A percentile compares a stretch with the other conserved stretches of the same genome.
These are phyloP conservation scores for Pythium brachiatum DNA, from an alignment of 352 stramenopile genomes.

Conservation along the genomic window DNA sequence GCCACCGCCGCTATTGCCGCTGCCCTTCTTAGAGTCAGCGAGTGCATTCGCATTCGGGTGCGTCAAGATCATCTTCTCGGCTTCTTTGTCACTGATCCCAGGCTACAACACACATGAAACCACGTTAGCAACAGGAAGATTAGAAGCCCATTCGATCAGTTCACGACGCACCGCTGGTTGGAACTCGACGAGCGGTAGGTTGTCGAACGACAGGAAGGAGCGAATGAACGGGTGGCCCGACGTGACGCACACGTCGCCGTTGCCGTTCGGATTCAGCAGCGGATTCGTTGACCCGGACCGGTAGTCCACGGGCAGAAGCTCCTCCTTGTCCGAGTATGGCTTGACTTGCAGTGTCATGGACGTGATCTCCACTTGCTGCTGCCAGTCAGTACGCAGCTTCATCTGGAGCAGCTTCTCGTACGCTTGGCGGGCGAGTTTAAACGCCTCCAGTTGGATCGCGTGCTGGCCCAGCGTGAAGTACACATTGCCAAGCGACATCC, in stretches of 20 bases:
- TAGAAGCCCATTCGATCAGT: neutral
- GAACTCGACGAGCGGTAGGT: slow-evolving; percentile 95
- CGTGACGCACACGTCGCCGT: slow-evolving; percentile 89
- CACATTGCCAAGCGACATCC: slow-evolving; percentile 89
- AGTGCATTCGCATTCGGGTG: slow-evolving; percentile 39
- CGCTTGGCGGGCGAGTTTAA: slow-evolving; percentile 90
- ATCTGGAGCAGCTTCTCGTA: slow-evolving; percentile 93
- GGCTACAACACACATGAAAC: slow-evolving; percentile 30
- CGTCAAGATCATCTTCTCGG: slow-evolving; percentile 75
- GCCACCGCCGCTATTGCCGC: slow-evolving; percentile 28
- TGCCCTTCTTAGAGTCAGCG: slow-evolving; percentile 20
- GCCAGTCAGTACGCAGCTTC: slow-evolving; percentile 83
- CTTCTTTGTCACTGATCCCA: slow-evolving; percentile 79
- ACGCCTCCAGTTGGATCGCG: slow-evolving; percentile 87
- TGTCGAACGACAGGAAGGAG: slow-evolving; percentile 95
- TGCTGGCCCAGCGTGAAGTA: slow-evolving; percentile 95
- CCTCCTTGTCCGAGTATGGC: slow-evolving; percentile 90
- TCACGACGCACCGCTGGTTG: slow-evolving; percentile 46
- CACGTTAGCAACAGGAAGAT: neutral
- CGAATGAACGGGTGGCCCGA: slow-evolving; percentile 94
- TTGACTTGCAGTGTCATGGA: slow-evolving; percentile 92
- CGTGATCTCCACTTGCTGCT: slow-evolving; percentile 88
- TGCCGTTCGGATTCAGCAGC: slow-evolving; percentile 87
- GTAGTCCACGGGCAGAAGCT: slow-evolving; percentile 94
- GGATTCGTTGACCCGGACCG: slow-evolving; percentile 92